A percentile compares a stretch with the other conserved stretches of the same genome.
These are phyloP conservation scores for Diaporthe longicolla DNA, from an alignment of 2,329 filamentous ascomycete species.

Conservation along the genomic window DNA sequence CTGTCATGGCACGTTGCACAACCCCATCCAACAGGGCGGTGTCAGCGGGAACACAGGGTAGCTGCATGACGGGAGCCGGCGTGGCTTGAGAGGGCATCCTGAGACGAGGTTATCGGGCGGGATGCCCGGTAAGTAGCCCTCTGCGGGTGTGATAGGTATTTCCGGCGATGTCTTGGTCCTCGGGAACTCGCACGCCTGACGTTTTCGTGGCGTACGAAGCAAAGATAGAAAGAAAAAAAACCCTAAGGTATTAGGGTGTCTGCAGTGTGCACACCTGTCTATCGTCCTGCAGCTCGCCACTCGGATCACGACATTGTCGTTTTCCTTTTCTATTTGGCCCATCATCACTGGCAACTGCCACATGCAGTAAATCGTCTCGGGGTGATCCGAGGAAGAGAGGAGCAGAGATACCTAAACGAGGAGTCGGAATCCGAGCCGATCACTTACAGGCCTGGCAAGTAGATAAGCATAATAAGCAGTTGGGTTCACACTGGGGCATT, in stretches of 20 bases:
- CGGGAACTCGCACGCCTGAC: neutral
- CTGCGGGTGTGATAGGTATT: too few relatives aligned
- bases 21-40: slow-evolving; percentile 1
- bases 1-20: slow-evolving; percentile 20
- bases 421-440: neutral
- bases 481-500: neutral
- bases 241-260: neutral
- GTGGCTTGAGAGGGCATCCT: neutral
- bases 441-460: neutral
- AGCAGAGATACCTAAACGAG: neutral
- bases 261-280: neutral
- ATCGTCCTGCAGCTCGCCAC: slow-evolving; percentile 20
- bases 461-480: neutral
- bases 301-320: slow-evolving; percentile 1
- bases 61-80: neutral
- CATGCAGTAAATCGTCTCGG: neutral
- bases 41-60: neutral
- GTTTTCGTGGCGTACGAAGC: neutral
- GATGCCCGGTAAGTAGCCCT: neutral
- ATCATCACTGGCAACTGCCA: neutral
- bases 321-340: neutral
- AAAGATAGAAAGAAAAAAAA: neutral
- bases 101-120: slow-evolving; percentile 11
- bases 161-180: slow-evolving; percentile 3
- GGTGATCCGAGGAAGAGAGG: neutral